Evolutionary conservation across 1,284 basidiomycete genomes (phyloP), one percentile per base, ranked within the genome.

Genomic region (Marasmius fiardii): DNA sequence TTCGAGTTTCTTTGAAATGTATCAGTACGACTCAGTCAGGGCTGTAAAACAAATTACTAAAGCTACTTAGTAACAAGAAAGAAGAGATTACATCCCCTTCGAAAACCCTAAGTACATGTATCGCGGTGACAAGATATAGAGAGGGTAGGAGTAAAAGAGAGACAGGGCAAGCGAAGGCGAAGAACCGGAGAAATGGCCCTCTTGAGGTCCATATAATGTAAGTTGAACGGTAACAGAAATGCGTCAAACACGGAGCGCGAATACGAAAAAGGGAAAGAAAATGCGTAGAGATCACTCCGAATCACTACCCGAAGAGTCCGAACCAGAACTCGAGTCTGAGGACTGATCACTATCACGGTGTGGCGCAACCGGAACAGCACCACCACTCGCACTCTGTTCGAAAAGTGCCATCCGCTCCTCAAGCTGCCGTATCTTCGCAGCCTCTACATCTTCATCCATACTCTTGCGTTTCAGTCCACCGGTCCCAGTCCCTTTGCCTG

Each of bases 401-500:
- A 93, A 92, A 18, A 90, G 77, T 23, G 79, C 78, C 77, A 93
- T 87, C 53, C 88, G 81, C 63, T 87, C 86, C 71, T 97, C 93
- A 55, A 97, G 80, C 68, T 85, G 80, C 53, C 90, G 82, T 65
- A 96, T 96, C 75, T 94, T 92, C 75, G 93, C 90, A 16, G 88
- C 86, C 71, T 93, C 92, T 16, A 87, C 86, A 65, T 91, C 90
- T 72, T 92, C 92, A 64, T 93, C 92, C 88, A 93, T 93, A 68
- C 89, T 92, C 79, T 94, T 94, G 59, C 92, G 85, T 68, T 93
- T 92, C 53, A 92, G 75, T 2, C 92, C 92, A 50, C 93, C 93
- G 3, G 91, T 93, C 1, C 90, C 89, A 0, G 88, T 88, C 39
- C 89, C 86, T 66, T 87, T 92, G 63, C 82, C 85, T 35, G 80